Percentiles rank a stretch among this genome's conserved stretches.
Conservation (phyloP, 352 stramenopile species). For the Globisporangium cylindrosporum region DNA sequence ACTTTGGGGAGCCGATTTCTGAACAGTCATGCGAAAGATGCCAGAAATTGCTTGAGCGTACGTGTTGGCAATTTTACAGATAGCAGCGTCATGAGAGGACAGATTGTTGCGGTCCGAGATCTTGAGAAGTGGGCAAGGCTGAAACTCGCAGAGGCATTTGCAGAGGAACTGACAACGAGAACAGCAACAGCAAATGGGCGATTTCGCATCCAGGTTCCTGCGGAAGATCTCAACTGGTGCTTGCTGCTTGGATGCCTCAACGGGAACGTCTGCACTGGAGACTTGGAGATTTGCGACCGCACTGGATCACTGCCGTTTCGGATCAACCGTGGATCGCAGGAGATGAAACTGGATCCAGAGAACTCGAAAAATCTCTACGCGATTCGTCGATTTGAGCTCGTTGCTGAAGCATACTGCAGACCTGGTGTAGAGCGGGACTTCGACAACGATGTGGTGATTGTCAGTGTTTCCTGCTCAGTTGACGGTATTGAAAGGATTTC, state of each 20-base stretch:
- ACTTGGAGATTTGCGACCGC: constrained; percentile 43
- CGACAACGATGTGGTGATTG: constrained; percentile 20
- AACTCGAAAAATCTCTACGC: constrained; percentile 22
- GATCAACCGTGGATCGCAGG: constrained; percentile 1
- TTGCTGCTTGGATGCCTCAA: constrained; percentile 31
- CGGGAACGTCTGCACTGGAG: constrained; percentile 32
- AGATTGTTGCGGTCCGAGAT: constrained; percentile 3
- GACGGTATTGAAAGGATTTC: constrained; percentile 24
- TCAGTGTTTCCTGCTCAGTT: constrained; percentile 23
- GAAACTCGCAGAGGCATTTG: not conserved
- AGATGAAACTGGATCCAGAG: constrained; percentile 4
- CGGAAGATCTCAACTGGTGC: constrained; percentile 31
- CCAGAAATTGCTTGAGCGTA: constrained; percentile 11
- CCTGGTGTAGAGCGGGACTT: constrained; percentile 2
- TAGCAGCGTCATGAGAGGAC: not conserved
- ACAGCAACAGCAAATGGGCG: not conserved
- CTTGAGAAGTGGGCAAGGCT: constrained; percentile 4
- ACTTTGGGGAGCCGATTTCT: constrained; percentile 15
- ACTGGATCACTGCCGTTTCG: constrained; percentile 29
- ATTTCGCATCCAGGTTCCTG: constrained; percentile 17
- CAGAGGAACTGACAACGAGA: not conserved
- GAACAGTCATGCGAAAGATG: not conserved
- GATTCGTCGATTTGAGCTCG: constrained; percentile 31
- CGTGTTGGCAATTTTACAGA: not conserved
- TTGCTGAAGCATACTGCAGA: constrained; percentile 29